Evolutionary conservation across 345 rosid genomes (phyloP).

Genomic region (Excoecaria agallocha): DNA sequence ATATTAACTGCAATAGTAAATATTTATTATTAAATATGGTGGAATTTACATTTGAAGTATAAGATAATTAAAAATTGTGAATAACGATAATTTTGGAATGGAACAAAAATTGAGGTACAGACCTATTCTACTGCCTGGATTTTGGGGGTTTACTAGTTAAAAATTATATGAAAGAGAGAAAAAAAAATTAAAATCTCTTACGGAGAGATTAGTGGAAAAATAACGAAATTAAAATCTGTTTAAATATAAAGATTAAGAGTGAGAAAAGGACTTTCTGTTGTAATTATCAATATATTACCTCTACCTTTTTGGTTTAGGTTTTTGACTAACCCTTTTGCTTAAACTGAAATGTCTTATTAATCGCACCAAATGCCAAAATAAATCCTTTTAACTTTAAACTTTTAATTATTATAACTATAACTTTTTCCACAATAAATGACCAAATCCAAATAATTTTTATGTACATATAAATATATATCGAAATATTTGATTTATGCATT

Average conservation of each 20-base stretch:
- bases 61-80: too few relatives aligned
- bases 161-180: too few relatives aligned
- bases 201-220: slow-evolving; percentile 3
- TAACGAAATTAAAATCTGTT: background rate
- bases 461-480: too few relatives aligned
- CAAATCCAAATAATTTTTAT: too few relatives aligned
- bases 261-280: slow-evolving; percentile 24
- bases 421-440: too few relatives aligned
- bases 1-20: too few relatives aligned
- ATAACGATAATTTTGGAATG: background rate
- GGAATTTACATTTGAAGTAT: too few relatives aligned
- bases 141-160: slow-evolving; percentile 10
- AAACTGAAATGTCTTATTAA: background rate
- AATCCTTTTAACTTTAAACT: background rate
- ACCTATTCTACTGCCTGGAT: slow-evolving; percentile 19
- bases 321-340: background rate
- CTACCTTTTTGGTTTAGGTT: background rate
- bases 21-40: too few relatives aligned
- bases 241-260: slow-evolving; percentile 6
- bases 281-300: slow-evolving; percentile 13
- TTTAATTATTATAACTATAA: too few relatives aligned
- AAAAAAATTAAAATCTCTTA: too few relatives aligned
- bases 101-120: background rate
- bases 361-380: background rate
- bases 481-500: too few relatives aligned